Evolutionary conservation across 257 asterid species (phyloP).

Genomic region (Solanum virginianum): DNA sequence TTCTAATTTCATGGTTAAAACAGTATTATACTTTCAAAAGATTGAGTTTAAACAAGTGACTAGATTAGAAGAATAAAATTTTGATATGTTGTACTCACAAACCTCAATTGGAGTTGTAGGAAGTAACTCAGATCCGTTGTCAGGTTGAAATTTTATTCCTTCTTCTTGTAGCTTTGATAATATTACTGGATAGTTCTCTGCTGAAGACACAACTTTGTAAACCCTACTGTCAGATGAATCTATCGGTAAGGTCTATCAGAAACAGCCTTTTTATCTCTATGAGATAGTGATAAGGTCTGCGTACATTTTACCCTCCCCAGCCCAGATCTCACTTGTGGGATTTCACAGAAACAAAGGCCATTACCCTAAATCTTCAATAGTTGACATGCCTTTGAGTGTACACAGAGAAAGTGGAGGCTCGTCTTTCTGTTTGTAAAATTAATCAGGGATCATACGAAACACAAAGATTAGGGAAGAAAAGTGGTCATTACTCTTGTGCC

Average conservation of each 20-base stretch:
- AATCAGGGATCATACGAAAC: neutral
- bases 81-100: neutral
- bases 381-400: neutral
- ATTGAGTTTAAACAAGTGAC: neutral
- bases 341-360: neutral
- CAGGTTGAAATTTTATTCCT: slow-evolving; percentile 69
- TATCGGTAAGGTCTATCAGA: no score
- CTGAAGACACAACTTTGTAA: slow-evolving; percentile 58
- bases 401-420: neutral
- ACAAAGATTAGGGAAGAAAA: neutral
- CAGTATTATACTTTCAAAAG: neutral
- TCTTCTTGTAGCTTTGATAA: slow-evolving; percentile 56
- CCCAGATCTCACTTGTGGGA: no score
- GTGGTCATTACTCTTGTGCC: neutral
- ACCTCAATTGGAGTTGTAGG: slow-evolving; percentile 64
- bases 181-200: slow-evolving; percentile 55
- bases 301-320: no score
- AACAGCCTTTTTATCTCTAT: no score
- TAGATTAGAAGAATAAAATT: neutral
- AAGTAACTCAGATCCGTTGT: slow-evolving; percentile 77
- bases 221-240: slow-evolving; percentile 20
- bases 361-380: neutral
- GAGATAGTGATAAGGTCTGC: no score
- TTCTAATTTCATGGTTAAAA: neutral
- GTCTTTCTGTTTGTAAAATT: neutral